These are phyloP conservation scores for Fusarium sublunatum DNA, from an alignment of 2,329 filamentous ascomycete genomes.

Conservation along the genomic window DNA sequence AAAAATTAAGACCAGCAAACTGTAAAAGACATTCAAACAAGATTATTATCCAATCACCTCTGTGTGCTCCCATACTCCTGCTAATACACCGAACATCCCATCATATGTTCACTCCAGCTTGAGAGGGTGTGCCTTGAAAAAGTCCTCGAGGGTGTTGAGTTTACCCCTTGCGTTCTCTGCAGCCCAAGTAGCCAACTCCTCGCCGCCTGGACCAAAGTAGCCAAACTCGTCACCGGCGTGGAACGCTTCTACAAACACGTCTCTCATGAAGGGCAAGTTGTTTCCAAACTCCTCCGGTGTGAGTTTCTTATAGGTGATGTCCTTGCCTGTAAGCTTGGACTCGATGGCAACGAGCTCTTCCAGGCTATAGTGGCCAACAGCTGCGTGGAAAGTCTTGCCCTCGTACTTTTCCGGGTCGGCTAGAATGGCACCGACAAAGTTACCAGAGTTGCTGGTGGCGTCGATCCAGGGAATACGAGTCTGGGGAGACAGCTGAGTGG, in stretches of 20 bases:
- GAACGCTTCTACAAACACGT: conserved; percentile 24
- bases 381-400: conserved; percentile 58
- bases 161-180: conserved; percentile 34
- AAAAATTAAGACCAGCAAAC: too few relatives aligned
- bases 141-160: conserved; percentile 40
- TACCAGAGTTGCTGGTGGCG: conserved; percentile 57
- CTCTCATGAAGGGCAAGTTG: conserved; percentile 16
- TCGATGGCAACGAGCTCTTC: conserved; percentile 55
- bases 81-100: background rate
- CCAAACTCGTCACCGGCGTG: conserved; percentile 35
- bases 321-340: conserved; percentile 54
- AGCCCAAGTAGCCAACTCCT: conserved; percentile 39
- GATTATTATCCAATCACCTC: background rate
- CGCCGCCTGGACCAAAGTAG: conserved; percentile 36
- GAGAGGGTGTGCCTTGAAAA: conserved; percentile 29
- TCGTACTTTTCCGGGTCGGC: conserved; percentile 56
- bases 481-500: conserved; percentile 35
- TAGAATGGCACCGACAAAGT: conserved; percentile 55
- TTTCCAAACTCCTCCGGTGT: conserved; percentile 34
- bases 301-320: conserved; percentile 40
- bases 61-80: background rate
- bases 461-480: conserved; percentile 58
- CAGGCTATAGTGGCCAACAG: conserved; percentile 52
- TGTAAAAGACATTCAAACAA: too few relatives aligned
- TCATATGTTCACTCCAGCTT: conserved; percentile 8